A percentile compares a stretch with the other conserved stretches of the same genome.
Conservation (phyloP, 2,329 filamentous ascomycete species). For the Rutstroemia sp. region DNA sequence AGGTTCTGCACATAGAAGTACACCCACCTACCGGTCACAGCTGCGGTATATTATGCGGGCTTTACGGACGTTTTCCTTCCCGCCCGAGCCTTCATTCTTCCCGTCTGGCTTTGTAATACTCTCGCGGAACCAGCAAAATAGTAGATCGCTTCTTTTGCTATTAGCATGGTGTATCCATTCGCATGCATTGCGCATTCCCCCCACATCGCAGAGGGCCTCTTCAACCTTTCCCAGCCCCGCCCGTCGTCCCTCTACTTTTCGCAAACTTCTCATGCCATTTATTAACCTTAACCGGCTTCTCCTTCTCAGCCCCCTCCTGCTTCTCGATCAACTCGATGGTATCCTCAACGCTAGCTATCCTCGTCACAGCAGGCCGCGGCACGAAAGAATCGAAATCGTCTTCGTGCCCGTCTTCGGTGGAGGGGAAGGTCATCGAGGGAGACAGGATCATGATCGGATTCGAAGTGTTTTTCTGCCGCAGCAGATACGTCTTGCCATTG, state of each 20-base stretch:
- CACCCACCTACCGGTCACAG: no score
- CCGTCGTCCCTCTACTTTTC: conserved; percentile 15
- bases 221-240: background rate
- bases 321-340: conserved; percentile 52
- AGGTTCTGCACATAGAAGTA: no score
- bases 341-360: conserved; percentile 51
- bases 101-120: no score
- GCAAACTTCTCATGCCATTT: conserved; percentile 57
- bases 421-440: conserved; percentile 24
- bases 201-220: background rate
- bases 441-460: conserved; percentile 54
- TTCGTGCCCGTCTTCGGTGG: conserved; percentile 15
- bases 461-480: conserved; percentile 61
- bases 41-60: no score
- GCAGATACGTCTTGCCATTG: conserved; percentile 45
- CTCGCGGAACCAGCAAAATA: no score
- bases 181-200: background rate
- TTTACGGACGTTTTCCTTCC: no score
- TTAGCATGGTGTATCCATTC: no score
- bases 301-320: conserved; percentile 21
- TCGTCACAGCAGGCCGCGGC: conserved; percentile 35
- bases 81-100: no score
- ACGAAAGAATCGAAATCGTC: conserved; percentile 18
- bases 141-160: no score
- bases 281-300: conserved; percentile 28